Percentiles rank a stretch among this genome's conserved stretches.
These are phyloP conservation scores for Penicillium bialowiezense DNA, from an alignment of 495 filamentous ascomycete species.

Conservation along the genomic window DNA sequence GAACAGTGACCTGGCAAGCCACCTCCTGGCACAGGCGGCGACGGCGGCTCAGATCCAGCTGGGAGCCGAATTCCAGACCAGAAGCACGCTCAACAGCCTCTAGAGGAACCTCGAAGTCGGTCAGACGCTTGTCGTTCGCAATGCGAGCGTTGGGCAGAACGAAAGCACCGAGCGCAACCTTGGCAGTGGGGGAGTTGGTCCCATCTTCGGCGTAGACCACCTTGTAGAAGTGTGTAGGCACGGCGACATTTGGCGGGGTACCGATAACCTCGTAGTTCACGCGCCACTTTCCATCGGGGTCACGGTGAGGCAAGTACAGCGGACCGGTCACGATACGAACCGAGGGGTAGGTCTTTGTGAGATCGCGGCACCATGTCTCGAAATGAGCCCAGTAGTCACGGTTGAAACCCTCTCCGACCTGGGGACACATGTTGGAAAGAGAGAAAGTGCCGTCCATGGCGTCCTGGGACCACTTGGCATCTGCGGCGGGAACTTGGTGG, in stretches of 20 bases:
- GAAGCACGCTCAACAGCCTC: constrained; percentile 89
- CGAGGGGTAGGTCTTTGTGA: constrained; percentile 77
- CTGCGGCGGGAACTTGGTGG: constrained; percentile 89
- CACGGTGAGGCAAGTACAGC: constrained; percentile 80
- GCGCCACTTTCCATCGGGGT: constrained; percentile 89
- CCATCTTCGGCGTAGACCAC: constrained; percentile 94
- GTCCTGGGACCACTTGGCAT: constrained; percentile 90
- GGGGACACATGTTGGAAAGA: constrained; percentile 94
- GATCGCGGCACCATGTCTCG: constrained; percentile 88
- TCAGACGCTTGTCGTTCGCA: constrained; percentile 75
- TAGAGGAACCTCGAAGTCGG: constrained; percentile 90
- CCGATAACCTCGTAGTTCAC: constrained; percentile 98
- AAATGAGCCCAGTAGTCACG: constrained; percentile 99
- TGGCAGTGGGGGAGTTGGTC: constrained; percentile 50
- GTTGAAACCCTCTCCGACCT: constrained; percentile 97
- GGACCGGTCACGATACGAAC: constrained; percentile 93
- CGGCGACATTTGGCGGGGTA: constrained; percentile 86
- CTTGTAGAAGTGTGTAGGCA: constrained; percentile 99
- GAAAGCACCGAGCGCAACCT: constrained; percentile 89
- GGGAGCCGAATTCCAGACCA: constrained; percentile 83
- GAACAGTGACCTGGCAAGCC: constrained; percentile 72
- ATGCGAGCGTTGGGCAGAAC: constrained; percentile 94
- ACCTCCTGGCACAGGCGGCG: constrained; percentile 85
- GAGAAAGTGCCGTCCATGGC: constrained; percentile 94
- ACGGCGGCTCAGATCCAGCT: constrained; percentile 67